Percentiles rank a stretch among this genome's conserved stretches.
Conservation (phyloP, 345 rosid genomes). For the Arabis alpina region DNA sequence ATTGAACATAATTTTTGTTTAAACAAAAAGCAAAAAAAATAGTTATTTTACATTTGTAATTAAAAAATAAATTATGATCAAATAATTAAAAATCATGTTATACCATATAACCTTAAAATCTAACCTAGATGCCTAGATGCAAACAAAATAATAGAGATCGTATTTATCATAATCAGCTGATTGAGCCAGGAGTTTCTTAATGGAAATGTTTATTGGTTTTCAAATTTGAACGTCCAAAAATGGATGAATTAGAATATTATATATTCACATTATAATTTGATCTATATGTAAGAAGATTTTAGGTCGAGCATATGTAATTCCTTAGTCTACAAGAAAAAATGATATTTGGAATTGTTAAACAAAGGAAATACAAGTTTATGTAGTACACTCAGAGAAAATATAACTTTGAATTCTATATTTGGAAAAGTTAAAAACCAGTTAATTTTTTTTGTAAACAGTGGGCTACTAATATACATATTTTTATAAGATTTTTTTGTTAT, state of each 20-base stretch:
- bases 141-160: not conserved
- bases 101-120: not conserved
- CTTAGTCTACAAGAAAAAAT: constrained; percentile 5
- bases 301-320: constrained; percentile 1
- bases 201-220: not conserved
- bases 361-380: not conserved
- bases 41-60: not conserved
- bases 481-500: not conserved
- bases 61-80: not conserved
- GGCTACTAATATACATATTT: not conserved
- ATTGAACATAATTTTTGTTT: not conserved
- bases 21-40: no score
- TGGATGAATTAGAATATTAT: not conserved
- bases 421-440: not conserved
- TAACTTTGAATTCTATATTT: not conserved
- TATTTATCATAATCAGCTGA: not conserved
- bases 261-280: no score
- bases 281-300: not conserved
- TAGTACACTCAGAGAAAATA: not conserved
- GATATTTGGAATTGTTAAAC: not conserved
- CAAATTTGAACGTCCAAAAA: not conserved
- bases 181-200: not conserved
- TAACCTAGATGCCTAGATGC: not conserved
- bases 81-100: not conserved
- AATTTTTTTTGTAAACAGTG: not conserved